A percentile compares a stretch with the other conserved stretches of the same genome.
These are phyloP conservation scores for Aspergillus carbonarius DNA, from an alignment of 2,329 filamentous ascomycete genomes.

Conservation along the genomic window DNA sequence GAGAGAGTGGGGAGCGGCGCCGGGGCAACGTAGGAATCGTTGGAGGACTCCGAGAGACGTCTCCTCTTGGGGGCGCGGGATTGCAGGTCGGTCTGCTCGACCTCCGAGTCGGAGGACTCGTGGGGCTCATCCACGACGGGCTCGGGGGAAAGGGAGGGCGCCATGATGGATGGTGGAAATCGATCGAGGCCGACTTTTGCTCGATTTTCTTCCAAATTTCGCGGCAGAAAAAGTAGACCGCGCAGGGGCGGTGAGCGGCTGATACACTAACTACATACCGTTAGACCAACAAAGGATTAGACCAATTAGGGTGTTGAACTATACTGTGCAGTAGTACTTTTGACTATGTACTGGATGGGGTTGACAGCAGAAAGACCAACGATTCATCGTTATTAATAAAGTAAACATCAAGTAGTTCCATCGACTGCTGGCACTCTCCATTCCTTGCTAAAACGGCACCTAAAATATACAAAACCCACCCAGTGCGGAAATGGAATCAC, in stretches of 20 bases:
- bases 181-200: conserved; percentile 11
- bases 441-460: not conserved
- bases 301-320: not conserved
- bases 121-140: conserved; percentile 22
- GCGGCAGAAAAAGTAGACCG: conserved; percentile 36
- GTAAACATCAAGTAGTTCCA: not conserved
- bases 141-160: conserved; percentile 24
- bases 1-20: conserved; percentile 39
- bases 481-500: not conserved
- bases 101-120: conserved; percentile 16
- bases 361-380: not conserved
- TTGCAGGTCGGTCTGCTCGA: conserved; percentile 22
- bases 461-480: conserved; percentile 7
- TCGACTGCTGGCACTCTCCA: not conserved
- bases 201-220: conserved; percentile 30
- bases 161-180: conserved; percentile 27
- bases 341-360: not conserved
- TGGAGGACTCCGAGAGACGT: conserved; percentile 39
- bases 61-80: conserved; percentile 40
- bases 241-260: conserved; percentile 23
- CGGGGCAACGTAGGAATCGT: conserved; percentile 33
- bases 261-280: not conserved
- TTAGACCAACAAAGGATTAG: not conserved
- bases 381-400: not conserved
- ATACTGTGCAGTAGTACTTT: not conserved